Conservation (phyloP, 176 grass and related monocot species). For the Alopecurus myosuroides region DNA sequence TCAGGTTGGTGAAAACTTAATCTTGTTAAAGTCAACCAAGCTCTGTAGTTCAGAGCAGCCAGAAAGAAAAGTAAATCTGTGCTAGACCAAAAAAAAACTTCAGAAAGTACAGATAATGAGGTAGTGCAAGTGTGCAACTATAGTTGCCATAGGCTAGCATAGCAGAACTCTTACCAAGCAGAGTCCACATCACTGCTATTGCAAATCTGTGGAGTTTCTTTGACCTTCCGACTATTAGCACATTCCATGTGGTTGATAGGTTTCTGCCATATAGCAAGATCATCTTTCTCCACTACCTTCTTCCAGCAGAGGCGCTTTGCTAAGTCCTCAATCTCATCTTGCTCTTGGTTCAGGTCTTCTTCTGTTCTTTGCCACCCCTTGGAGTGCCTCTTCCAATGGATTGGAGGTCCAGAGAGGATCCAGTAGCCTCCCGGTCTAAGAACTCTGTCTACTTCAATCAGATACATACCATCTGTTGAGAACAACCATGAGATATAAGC, state of each 20-base stretch:
- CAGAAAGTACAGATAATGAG: neutral
- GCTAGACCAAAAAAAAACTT: neutral
- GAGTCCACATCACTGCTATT: conserved; percentile 47
- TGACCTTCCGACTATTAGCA: conserved; percentile 26
- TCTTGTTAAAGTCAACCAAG: neutral
- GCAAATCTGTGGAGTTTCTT: conserved; percentile 55
- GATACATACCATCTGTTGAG: conserved; percentile 54
- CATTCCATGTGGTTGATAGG: conserved; percentile 77
- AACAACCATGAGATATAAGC: neutral
- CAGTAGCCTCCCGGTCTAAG: conserved; percentile 82
- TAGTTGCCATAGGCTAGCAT: neutral
- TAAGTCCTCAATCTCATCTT: conserved; percentile 79
- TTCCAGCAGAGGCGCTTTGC: conserved; percentile 77
- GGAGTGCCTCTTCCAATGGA: conserved; percentile 72
- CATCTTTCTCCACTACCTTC: conserved; percentile 78
- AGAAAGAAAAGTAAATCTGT: neutral
- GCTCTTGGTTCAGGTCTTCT: conserved; percentile 82
- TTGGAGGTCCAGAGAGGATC: conserved; percentile 86
- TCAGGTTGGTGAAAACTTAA: neutral
- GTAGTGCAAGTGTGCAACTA: neutral
- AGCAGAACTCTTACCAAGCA: conserved; percentile 56
- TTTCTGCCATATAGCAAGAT: conserved; percentile 93
- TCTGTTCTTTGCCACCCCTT: conserved; percentile 86
- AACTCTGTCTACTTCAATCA: conserved; percentile 86
- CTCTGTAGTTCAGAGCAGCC: neutral